phyloP scores from a whole-genome alignment of 306 rosid genomes.

The Ochetophila trinervis region DNA sequence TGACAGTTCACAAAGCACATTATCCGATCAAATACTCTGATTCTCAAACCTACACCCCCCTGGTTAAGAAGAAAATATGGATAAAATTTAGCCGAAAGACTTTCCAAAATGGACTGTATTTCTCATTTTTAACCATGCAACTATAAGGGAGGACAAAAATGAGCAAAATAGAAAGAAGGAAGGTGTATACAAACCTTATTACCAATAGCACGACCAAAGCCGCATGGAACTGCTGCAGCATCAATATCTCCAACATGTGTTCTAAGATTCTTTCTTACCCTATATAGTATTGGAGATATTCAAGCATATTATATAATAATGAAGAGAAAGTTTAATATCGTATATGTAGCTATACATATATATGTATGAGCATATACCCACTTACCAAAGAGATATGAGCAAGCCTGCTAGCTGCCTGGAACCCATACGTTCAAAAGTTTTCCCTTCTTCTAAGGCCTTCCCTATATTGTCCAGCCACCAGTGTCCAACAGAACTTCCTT shows the following conservation, averaged over 20 bases:
- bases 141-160: neutral
- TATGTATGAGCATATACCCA: neutral
- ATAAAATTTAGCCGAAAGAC: neutral
- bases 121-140: neutral
- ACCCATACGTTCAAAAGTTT: constrained; percentile 94
- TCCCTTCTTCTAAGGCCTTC: constrained; percentile 85
- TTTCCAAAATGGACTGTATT: neutral
- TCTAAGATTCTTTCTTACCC: constrained; percentile 93
- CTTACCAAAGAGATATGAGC: constrained; percentile 97
- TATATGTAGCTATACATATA: no score
- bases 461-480: constrained; percentile 98
- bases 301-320: constrained; percentile 3
- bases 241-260: constrained; percentile 93
- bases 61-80: constrained; percentile 22
- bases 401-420: constrained; percentile 98
- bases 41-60: constrained; percentile 99
- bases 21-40: constrained; percentile 90
- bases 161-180: neutral
- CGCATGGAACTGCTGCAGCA: constrained; percentile 96
- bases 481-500: constrained; percentile 96
- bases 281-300: constrained; percentile 17
- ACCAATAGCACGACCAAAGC: constrained; percentile 97
- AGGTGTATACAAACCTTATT: constrained; percentile 71
- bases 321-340: no score
- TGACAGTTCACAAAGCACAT: constrained; percentile 99